phyloP scores from a whole-genome alignment of 225 moss, liverwort and hornwort genomes.

The Anthoceros angustus region DNA sequence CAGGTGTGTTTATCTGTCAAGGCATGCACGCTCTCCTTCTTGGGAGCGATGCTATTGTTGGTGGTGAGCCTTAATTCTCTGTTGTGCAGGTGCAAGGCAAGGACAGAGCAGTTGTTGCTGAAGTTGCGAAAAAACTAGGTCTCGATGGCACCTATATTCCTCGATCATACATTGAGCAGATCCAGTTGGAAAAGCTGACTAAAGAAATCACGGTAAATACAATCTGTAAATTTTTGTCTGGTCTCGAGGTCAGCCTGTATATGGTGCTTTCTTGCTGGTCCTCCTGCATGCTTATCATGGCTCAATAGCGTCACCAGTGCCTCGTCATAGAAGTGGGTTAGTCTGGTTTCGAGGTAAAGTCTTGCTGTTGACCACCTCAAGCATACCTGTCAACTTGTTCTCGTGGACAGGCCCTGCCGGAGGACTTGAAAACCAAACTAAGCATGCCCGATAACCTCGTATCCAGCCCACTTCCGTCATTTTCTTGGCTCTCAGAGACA shows the following conservation, averaged over 20 bases:
- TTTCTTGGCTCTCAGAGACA: constrained; percentile 36
- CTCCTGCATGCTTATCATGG: background rate
- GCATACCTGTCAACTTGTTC: background rate
- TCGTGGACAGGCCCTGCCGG: constrained; percentile 27
- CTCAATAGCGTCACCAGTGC: no score
- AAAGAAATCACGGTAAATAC: constrained; percentile 34
- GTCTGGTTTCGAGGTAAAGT: no score
- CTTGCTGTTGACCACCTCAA: background rate
- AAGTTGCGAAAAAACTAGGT: constrained; percentile 27
- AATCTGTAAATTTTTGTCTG: background rate
- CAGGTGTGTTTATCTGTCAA: constrained; percentile 14
- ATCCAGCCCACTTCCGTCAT: constrained; percentile 28
- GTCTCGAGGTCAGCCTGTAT: background rate
- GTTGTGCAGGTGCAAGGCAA: constrained; percentile 30
- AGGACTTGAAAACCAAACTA: constrained; percentile 29
- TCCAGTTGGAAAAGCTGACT: constrained; percentile 40
- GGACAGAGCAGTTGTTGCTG: constrained; percentile 24
- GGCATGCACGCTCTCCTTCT: background rate
- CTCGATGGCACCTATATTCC: constrained; percentile 38
- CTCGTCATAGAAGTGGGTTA: no score
- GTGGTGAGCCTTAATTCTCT: background rate
- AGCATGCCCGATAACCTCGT: constrained; percentile 23
- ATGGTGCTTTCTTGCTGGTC: background rate
- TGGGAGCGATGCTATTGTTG: background rate
- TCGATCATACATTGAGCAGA: constrained; percentile 41